These are phyloP conservation scores for Podila clonocystis DNA, from an alignment of 192 early-diverging fungal species.

Conservation along the genomic window DNA sequence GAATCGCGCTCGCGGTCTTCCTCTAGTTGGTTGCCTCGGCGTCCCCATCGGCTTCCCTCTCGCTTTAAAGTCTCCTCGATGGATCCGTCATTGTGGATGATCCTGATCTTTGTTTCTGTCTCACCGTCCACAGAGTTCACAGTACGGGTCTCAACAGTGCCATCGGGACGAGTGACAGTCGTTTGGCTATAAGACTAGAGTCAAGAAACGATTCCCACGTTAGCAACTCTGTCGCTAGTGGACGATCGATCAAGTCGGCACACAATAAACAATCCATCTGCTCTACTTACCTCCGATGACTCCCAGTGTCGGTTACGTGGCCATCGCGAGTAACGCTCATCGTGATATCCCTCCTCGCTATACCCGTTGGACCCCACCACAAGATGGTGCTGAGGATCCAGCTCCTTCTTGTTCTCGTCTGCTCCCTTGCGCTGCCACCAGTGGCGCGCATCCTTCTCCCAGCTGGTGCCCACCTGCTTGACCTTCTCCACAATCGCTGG, in stretches of 20 bases:
- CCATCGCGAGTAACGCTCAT: slow-evolving; percentile 27
- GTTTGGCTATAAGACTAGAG: slow-evolving; percentile 34
- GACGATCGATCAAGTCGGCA: not conserved
- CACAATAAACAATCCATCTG: not conserved
- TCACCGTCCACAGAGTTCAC: slow-evolving; percentile 36
- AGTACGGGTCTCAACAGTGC: slow-evolving; percentile 23
- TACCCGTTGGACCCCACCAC: slow-evolving; percentile 8
- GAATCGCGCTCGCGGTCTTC: slow-evolving; percentile 24
- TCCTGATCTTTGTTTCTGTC: slow-evolving; percentile 35
- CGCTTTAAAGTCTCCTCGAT: slow-evolving; percentile 33
- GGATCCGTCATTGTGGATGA: slow-evolving; percentile 29
- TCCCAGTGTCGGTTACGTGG: slow-evolving; percentile 31
- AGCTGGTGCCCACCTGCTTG: slow-evolving; percentile 37
- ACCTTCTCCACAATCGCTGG: slow-evolving; percentile 47
- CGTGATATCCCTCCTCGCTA: slow-evolving; percentile 13
- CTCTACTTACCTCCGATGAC: slow-evolving; percentile 24
- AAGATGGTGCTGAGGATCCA: slow-evolving; percentile 32
- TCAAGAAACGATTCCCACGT: not conserved
- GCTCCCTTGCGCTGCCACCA: slow-evolving; percentile 35
- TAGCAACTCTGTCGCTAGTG: not conserved
- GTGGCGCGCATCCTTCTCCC: slow-evolving; percentile 43
- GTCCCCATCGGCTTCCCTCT: slow-evolving; percentile 12
- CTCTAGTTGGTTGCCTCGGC: not conserved
- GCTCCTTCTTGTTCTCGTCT: not conserved
- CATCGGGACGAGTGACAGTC: slow-evolving; percentile 41